Base-by-base conservation (phyloP, 192 early-diverging fungal genomes). In the Linnemannia exigua region DNA sequence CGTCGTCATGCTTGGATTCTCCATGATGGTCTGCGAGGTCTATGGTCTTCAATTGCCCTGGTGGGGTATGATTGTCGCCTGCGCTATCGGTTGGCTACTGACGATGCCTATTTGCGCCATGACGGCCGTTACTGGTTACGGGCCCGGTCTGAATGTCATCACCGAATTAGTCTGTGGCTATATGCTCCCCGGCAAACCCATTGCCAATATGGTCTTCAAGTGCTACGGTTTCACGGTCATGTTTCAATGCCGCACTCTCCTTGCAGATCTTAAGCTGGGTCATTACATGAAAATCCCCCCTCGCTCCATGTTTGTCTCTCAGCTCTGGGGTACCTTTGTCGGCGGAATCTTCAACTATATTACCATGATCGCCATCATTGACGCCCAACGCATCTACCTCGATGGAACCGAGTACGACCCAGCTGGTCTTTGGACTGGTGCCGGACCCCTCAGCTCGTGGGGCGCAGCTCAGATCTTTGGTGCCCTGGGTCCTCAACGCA, bases 271-370 rank as follows among this genome's bases (percentile, higher is more conserved):
- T 51, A 97, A 97, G 75, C 88, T 96, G 11, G 93, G 93, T 2
- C 90, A 92, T 67, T 95, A 95, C 87, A 90, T 94, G 87, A 94
- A 95, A 77, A 92, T 95, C 31, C 89, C 93, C n/a, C 94, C 94
- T n/a, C 89, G 89, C 35, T 67, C 88, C 44, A 89, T 96, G 84
- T 93, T 95, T 79, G 72, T 89, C 22, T 79, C 85, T 20, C 95
- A 95, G 81, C 38, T 91, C n/a, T 74, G 85, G 48, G 93, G 94
- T 33, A 93, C 93, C 7, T 41, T 89, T 17, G 66, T 91, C 41
- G 89, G 87, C 52, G 75, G 80, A 9, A 70, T 90, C 35, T 70
- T 91, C 61, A 90, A 89, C 69, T 91, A 89, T 54, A 75, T 87
- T 46, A 72, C 86, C 36, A 82, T 88, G 76, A 51, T 80, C 41